Base-by-base conservation (phyloP, 495 filamentous ascomycete genomes). In the Aspergillus sclerotiicarbonarius region DNA sequence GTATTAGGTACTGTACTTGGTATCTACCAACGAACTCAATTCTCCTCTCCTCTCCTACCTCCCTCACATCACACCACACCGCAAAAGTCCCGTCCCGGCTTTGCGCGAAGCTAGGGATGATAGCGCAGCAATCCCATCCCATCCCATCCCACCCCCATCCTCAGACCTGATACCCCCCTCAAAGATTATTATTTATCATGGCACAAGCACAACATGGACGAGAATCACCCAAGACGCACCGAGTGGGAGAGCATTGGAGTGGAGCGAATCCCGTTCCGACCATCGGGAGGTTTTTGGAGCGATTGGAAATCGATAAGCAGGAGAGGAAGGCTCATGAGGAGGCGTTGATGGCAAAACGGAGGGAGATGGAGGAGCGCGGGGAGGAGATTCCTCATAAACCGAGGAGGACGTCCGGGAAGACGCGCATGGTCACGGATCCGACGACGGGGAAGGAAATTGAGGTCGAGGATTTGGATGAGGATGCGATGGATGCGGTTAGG, bases 401-500 rank as follows among this genome's bases (percentile, higher is more conserved):
- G 31, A 73, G 74, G 31, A 67, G 80, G 21, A 73, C 76, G 13
- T 71, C 82, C 58, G 70, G 76, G 32, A 81, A 78, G 25, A 82
- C 80, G 7, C 87, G 90, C 61, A 86, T 74, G 4, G 92, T 96
- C 39, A 89, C 87, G 8, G 93, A 98, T 73, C 93, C 93, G 0
- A 87, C 86, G 0, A 97, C 93, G 0, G 91, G 92, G 7, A 86
- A 82, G 37, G 76, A 96, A 43, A 90, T 96, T 25, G 85, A 88
- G 51, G 96, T 98, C 52, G 91, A 93, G 62, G 91, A 98, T 70
- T 86, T 89, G 30, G 84, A 82, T 57, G 67, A 81, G 45, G 72
- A 83, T 32, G 89, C 89, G 56, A 83, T 92, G 81, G 82, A 88
- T 43, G 72, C 83, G 7, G 88, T 87, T 4, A 80, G 89, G 46